Evolutionary conservation across 345 rosid genomes (phyloP).

Genomic region (Gossypium mustelinum): DNA sequence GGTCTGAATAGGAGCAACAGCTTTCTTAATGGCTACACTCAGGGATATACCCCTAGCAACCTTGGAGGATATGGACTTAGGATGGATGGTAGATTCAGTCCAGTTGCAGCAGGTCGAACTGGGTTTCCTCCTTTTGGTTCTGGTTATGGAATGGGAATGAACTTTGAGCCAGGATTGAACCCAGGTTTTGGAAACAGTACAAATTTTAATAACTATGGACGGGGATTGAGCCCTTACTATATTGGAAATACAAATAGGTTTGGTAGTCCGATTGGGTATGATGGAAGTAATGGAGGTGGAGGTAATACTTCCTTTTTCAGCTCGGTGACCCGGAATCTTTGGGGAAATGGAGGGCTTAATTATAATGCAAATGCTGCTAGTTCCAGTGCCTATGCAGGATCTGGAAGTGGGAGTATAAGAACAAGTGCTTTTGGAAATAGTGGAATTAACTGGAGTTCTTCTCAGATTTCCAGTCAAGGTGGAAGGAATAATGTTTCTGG

Average conservation of each 20-base stretch:
- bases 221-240: slow-evolving; percentile 66
- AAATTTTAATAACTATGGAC: slow-evolving; percentile 55
- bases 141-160: slow-evolving; percentile 55
- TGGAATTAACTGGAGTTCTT: slow-evolving; percentile 49
- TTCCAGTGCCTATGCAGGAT: slow-evolving; percentile 40
- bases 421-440: slow-evolving; percentile 45
- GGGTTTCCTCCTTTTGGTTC: slow-evolving; percentile 60
- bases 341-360: slow-evolving; percentile 64
- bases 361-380: slow-evolving; percentile 37
- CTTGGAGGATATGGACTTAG: slow-evolving; percentile 64
- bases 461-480: slow-evolving; percentile 46
- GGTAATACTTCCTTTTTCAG: slow-evolving; percentile 71
- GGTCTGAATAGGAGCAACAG: slow-evolving; percentile 53
- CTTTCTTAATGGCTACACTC: slow-evolving; percentile 59
- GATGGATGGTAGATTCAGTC: slow-evolving; percentile 63
- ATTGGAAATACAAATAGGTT: slow-evolving; percentile 53
- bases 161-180: slow-evolving; percentile 54
- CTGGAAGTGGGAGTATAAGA: slow-evolving; percentile 45
- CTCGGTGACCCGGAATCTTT: slow-evolving; percentile 55
- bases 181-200: slow-evolving; percentile 45
- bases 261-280: slow-evolving; percentile 50
- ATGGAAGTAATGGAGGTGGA: slow-evolving; percentile 57
- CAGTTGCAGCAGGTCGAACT: slow-evolving; percentile 53
- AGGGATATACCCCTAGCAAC: slow-evolving; percentile 52
- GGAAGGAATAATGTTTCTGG: slow-evolving; percentile 44